These are phyloP conservation scores for Stephanodiscus triporus DNA, from an alignment of 108 stramenopile genomes.

Conservation along the genomic window DNA sequence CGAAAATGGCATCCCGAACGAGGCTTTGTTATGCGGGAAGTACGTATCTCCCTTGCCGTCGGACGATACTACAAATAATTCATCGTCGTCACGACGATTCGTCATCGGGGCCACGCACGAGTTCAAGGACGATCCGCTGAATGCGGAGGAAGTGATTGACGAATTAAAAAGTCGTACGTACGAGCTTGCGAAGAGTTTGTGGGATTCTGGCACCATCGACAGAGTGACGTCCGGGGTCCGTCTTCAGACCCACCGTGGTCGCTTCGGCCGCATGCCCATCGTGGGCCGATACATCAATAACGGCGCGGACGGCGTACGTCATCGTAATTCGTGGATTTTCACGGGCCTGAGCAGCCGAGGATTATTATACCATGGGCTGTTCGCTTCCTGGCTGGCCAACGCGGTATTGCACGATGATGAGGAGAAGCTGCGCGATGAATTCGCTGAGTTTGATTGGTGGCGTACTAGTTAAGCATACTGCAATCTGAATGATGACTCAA, in stretches of 20 bases:
- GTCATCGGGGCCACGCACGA: conserved; percentile 89
- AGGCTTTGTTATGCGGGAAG: conserved; percentile 80
- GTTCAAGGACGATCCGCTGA: conserved; percentile 56
- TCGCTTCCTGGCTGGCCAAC: conserved; percentile 62
- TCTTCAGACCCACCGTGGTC: conserved; percentile 79
- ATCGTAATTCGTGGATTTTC: conserved; percentile 72
- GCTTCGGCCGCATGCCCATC: conserved; percentile 77
- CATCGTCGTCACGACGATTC: conserved; percentile 20
- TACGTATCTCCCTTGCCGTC: conserved; percentile 70
- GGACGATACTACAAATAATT: conserved; percentile 13
- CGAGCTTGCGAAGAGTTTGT: conserved; percentile 58
- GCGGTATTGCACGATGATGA: conserved; percentile 53
- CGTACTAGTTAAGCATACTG: not conserved
- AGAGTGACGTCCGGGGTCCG: conserved; percentile 63
- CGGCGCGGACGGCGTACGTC: conserved; percentile 13
- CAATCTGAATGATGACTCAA: not conserved
- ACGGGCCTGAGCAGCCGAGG: conserved; percentile 85
- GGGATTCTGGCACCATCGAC: conserved; percentile 64
- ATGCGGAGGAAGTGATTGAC: conserved; percentile 42
- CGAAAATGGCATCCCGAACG: not conserved
- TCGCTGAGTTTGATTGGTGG: conserved; percentile 58
- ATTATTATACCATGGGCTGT: conserved; percentile 81
- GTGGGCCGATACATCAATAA: conserved; percentile 49
- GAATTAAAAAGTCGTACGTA: conserved; percentile 64
- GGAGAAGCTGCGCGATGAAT: conserved; percentile 24